These are phyloP conservation scores for Tanozyma kutaoensis DNA, from an alignment of 805 yeast species.

Conservation along the genomic window DNA sequence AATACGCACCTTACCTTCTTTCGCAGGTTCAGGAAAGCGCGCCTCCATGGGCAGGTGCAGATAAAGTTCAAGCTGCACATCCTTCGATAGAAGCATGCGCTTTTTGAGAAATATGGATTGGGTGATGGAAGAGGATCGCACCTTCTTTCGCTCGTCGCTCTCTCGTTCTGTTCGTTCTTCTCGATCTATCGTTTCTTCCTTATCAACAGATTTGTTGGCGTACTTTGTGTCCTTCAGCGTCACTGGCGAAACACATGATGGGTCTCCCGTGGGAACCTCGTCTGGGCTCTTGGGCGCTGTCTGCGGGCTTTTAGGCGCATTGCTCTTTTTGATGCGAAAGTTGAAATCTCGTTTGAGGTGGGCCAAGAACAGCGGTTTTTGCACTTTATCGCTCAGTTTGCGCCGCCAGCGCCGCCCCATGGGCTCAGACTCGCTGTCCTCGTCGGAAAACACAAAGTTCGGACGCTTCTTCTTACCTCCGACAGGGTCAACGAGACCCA, in stretches of 20 bases:
- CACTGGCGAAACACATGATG: neutral
- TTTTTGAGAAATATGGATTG: conserved; percentile 16
- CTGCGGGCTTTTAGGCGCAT: conserved; percentile 1
- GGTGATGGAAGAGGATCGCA: conserved; percentile 8
- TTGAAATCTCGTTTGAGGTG: conserved; percentile 6
- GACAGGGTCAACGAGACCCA: neutral
- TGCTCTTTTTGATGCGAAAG: conserved; percentile 1
- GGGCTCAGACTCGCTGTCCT: conserved; percentile 18
- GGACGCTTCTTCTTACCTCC: conserved; percentile 1
- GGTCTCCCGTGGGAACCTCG: neutral
- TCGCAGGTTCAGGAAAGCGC: too few species aligned
- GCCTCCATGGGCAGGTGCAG: too few species aligned
- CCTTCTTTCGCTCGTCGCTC: conserved; percentile 2
- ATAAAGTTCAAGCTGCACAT: conserved; percentile 23
- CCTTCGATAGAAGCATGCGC: conserved; percentile 20
- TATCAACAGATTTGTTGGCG: too few species aligned
- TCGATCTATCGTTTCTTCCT: too few species aligned
- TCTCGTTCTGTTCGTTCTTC: neutral
- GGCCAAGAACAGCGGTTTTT: conserved; percentile 4
- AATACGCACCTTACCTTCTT: too few species aligned
- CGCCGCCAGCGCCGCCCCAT: conserved; percentile 4
- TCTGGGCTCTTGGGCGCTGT: conserved; percentile 1
- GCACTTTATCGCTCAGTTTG: conserved; percentile 6
- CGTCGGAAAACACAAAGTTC: conserved; percentile 18
- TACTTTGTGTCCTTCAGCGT: too few species aligned